Evolutionary conservation across 768 basidiomycete genomes (phyloP), one percentile per base, ranked within the genome.

Genomic region (Trametes cinnabarina): DNA sequence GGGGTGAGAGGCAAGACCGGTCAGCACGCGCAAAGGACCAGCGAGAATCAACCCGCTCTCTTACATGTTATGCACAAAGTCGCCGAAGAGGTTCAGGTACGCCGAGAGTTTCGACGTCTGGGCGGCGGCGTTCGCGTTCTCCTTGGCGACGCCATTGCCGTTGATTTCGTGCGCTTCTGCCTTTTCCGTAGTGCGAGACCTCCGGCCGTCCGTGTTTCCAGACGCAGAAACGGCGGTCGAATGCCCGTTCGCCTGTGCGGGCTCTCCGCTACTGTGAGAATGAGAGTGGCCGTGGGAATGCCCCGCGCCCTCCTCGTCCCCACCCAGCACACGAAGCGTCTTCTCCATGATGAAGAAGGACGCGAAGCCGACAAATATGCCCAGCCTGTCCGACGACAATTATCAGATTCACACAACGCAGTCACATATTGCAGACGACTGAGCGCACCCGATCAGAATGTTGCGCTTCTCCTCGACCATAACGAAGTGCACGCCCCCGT

Each of bases 321-420:
- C 79, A 41, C 85, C 83, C 19, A 94, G 79, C 11, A 93, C 92
- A 19, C 93, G 84, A 63, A 94, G 79, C 11, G 89, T 85, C 75
- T 95, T 96, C 70, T 96, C 94, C 84, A 95, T 92, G 65, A 94
- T 80, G 76, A 95, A 96, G 75, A 96, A 96, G 0, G 90, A 76
- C 32, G 91, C 86, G 72, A 96, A 96, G 4, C 94, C 94, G 23
- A 84, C 65, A 68, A 95, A 94, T 63, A 94, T 90, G 28, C 83
- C 89, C 9, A 92, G 77, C 32, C 90, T 92, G 63, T 30, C 25
- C 44, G 15, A 48, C 35, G 55, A 32, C 15, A 42, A 49, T 48
- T 46, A 50, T 44, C 47, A 57, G 20, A 14, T 30, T 10, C 56
- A 11, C 22, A 46, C 22, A 37, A 53, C 40, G 30, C 30, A 32